These are phyloP conservation scores for Mallotus repandus DNA, from an alignment of 441 rosid genomes.

Conservation along the genomic window DNA sequence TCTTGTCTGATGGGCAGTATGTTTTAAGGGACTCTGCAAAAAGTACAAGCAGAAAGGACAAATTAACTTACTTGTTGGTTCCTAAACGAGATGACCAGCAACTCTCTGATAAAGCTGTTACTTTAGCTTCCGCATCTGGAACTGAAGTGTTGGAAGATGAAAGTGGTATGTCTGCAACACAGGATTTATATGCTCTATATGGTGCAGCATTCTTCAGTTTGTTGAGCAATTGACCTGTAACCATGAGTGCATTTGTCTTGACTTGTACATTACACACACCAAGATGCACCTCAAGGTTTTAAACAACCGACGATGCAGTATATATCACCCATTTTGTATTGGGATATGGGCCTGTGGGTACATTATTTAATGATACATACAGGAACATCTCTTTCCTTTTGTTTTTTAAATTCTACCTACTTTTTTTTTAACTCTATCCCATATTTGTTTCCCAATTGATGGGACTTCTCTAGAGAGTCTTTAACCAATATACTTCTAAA, in stretches of 20 bases:
- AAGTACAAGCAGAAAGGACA: constrained; percentile 49
- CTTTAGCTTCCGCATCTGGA: constrained; percentile 39
- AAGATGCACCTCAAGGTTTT: no score
- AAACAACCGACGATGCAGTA: no score
- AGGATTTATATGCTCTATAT: not conserved
- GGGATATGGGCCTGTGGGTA: no score
- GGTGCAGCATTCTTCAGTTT: not conserved
- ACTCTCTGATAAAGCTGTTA: constrained; percentile 38
- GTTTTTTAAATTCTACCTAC: no score
- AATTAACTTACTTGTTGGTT: constrained; percentile 40
- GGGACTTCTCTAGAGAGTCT: no score
- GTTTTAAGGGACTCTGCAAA: constrained; percentile 50
- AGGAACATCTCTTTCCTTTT: no score
- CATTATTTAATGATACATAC: no score
- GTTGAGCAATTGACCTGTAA: not conserved
- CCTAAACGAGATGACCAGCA: constrained; percentile 51
- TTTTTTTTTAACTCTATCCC: no score
- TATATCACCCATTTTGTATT: no score
- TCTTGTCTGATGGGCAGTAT: constrained; percentile 46
- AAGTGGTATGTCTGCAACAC: constrained; percentile 37
- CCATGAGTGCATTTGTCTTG: not conserved
- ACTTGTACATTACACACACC: no score
- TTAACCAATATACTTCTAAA: no score
- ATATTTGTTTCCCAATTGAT: no score
- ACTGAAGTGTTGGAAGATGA: constrained; percentile 43